phyloP scores from a whole-genome alignment of 1,139 yeast genomes.

The Debaryomyces robertsiae region DNA sequence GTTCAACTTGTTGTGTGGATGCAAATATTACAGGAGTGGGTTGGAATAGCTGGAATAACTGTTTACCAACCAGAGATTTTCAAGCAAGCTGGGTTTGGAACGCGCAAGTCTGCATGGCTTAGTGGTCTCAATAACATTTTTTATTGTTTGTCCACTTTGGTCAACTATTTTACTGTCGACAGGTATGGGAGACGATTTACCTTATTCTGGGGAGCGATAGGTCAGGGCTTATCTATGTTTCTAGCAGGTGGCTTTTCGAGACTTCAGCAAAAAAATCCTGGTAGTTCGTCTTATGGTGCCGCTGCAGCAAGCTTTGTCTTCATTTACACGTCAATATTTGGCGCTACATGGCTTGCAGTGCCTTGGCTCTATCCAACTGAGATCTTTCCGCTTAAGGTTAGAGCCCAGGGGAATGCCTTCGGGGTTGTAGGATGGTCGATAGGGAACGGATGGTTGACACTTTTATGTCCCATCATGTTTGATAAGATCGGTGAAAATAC shows the following conservation, averaged over 20 bases:
- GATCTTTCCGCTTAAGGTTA: constrained; percentile 52
- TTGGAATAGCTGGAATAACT: constrained; percentile 45
- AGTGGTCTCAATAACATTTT: constrained; percentile 60
- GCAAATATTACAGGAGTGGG: constrained; percentile 43
- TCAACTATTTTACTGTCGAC: constrained; percentile 60
- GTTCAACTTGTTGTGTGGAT: constrained; percentile 41
- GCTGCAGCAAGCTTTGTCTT: constrained; percentile 51
- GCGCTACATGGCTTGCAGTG: constrained; percentile 31
- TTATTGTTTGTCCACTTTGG: constrained; percentile 57
- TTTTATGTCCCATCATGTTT: constrained; percentile 50
- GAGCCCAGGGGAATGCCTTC: constrained; percentile 53
- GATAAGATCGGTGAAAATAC: constrained; percentile 43
- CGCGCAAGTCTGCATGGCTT: constrained; percentile 36
- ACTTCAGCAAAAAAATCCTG: constrained; percentile 28
- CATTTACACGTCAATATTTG: constrained; percentile 35
- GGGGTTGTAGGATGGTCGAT: constrained; percentile 50
- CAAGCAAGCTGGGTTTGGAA: constrained; percentile 32
- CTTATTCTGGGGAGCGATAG: constrained; percentile 46
- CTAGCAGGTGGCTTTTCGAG: constrained; percentile 41
- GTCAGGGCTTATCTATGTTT: constrained; percentile 42
- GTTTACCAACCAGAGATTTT: constrained; percentile 41
- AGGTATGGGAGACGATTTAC: constrained; percentile 60
- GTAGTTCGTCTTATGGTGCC: constrained; percentile 39
- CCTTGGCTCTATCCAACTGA: constrained; percentile 58
- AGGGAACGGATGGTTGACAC: constrained; percentile 49